phyloP scores from a whole-genome alignment of 352 stramenopile species.

The Pythium oligandrum region DNA sequence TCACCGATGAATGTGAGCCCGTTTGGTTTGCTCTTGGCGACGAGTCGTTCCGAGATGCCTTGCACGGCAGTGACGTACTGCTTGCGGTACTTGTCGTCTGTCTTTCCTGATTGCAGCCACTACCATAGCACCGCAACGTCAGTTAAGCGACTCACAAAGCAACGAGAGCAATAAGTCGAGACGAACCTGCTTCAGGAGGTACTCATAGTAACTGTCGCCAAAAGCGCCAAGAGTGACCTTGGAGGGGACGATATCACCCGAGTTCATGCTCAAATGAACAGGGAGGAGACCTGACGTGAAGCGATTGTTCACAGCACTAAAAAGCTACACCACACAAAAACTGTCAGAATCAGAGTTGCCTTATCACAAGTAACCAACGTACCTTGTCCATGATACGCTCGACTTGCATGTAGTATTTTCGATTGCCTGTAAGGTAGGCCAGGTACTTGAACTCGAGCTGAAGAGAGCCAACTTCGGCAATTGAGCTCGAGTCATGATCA shows the following conservation, averaged over 20 bases:
- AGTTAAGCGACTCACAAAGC: too few relatives aligned
- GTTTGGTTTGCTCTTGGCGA: constrained; percentile 56
- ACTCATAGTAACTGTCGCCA: constrained; percentile 85
- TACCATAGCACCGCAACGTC: constrained; percentile 6
- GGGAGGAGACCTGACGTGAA: constrained; percentile 24
- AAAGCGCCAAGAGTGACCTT: constrained; percentile 72
- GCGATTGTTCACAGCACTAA: constrained; percentile 33
- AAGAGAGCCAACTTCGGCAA: constrained; percentile 65
- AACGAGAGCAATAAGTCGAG: too few relatives aligned
- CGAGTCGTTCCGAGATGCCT: constrained; percentile 50
- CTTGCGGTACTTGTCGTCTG: constrained; percentile 61
- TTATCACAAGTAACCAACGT: constrained; percentile 3
- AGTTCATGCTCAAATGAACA: constrained; percentile 39
- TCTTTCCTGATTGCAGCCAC: constrained; percentile 73
- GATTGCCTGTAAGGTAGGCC: constrained; percentile 45
- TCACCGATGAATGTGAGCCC: constrained; percentile 64
- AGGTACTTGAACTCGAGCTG: constrained; percentile 86
- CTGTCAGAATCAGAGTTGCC: background rate
- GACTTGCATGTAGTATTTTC: constrained; percentile 60
- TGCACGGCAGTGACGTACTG: constrained; percentile 63
- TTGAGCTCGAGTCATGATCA: constrained; percentile 30
- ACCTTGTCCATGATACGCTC: constrained; percentile 67
- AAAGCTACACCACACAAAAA: constrained; percentile 24
- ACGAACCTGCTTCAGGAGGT: constrained; percentile 66
- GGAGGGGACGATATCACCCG: constrained; percentile 31